Percentiles rank a stretch among this genome's conserved stretches.
phyloP scores from a whole-genome alignment of 441 rosid species.

The Viola pubescens region DNA sequence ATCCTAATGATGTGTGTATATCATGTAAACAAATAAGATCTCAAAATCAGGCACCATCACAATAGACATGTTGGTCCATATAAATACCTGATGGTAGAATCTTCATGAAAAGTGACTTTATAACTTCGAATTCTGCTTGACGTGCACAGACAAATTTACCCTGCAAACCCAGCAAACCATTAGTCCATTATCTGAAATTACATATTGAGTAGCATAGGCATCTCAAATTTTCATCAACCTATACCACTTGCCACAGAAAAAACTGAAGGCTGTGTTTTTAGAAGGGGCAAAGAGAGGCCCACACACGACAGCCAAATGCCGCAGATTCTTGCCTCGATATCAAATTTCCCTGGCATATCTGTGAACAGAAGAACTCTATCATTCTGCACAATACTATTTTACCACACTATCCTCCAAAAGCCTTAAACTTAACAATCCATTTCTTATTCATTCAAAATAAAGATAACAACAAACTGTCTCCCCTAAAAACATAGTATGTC shows the following conservation, averaged over 20 bases:
- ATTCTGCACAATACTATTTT: not conserved
- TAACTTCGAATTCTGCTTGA: constrained; percentile 40
- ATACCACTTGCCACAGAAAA: not conserved
- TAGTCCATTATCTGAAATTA: not conserved
- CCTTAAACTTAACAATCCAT: not conserved
- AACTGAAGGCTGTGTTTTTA: too few species aligned
- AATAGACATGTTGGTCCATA: not conserved
- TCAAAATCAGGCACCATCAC: not conserved
- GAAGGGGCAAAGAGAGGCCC: too few species aligned
- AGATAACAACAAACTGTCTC: too few species aligned
- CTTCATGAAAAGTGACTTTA: constrained; percentile 27
- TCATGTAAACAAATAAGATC: too few species aligned
- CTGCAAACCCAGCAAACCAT: constrained; percentile 35
- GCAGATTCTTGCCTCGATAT: too few species aligned
- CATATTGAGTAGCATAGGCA: constrained; percentile 3
- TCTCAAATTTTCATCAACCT: not conserved
- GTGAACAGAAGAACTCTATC: not conserved
- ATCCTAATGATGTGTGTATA: too few species aligned
- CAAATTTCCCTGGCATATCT: too few species aligned
- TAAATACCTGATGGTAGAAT: constrained; percentile 35
- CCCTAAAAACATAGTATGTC: not conserved
- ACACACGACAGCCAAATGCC: too few species aligned
- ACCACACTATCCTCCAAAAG: constrained; percentile 5
- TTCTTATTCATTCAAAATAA: not conserved
- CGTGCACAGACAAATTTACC: constrained; percentile 35